Base-by-base conservation (phyloP, 1,284 basidiomycete genomes). In the Ceratobasidium sp. region DNA sequence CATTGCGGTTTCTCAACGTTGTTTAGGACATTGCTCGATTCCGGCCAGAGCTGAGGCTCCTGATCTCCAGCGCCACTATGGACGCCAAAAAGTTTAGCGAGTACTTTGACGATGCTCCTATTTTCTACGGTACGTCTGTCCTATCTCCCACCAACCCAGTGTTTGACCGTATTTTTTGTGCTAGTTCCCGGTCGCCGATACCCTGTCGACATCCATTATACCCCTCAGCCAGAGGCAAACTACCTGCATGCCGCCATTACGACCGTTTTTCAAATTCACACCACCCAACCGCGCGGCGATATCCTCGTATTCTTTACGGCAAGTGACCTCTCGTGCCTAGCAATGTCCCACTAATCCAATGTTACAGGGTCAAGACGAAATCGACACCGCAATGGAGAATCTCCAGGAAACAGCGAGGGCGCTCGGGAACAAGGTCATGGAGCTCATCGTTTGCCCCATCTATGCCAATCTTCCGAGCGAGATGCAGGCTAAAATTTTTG, bases 401-500 rank as follows among this genome's bases (percentile, higher is more conserved):
- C 80, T 99, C 52, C 90, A 93, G 77, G 96, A 99, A 80, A 99
- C 97, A 0, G 91, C 94, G 45, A 88, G 94, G 32, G 92, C 96
- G 0, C 82, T 99, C 0, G 96, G 96, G 22, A 97, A 98, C 82
- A 98, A 98, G 81, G 92, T 99, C 47, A 87, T 89, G 7, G 97
- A 99, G 76, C 84, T 99, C 64, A 90, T 99, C 69, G 86, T 99
- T 62, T 98, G 95, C 76, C 97, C 97, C 0, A 98, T 99, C 74
- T 99, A 99, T 77, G 96, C 97, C 72, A 98, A 98, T 77, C 80
- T 99, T 35, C 97, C 97, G 0, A 96, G 92, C 74, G 97, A 99
- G 72, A 95, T 98, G 95, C 97, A 99, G 78, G 92, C 95, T 38
- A 98, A 98, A 81, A 99, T 99, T 72, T 99, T 99, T 78, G 97